Base-by-base conservation (phyloP, 768 basidiomycete genomes). In the Collybiopsis confluens region DNA sequence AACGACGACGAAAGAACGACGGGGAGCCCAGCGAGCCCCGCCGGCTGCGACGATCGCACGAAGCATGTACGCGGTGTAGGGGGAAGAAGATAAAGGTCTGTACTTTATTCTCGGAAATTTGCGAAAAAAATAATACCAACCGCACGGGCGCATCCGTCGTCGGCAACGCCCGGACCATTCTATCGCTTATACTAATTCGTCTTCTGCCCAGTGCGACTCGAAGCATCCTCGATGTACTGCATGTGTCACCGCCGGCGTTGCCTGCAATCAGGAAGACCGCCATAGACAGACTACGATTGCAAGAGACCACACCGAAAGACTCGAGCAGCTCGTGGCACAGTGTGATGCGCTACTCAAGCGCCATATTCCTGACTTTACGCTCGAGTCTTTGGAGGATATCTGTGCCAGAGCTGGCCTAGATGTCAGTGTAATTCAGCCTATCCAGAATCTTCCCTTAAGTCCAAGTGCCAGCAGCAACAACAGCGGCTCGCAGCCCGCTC, bases 31-130 rank as follows among this genome's bases (percentile, higher is more conserved):
- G 84, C 52, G 90, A 91, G 68, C 86, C 89, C 41, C 80, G 91
- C 63, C 81, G 90, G 52, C 79, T 93, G 63, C 78, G 91, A 62
- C 83, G 91, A 65, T 91, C 90, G 63, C 91, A 93, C 73, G 91
- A 93, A 73, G 90, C 91, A 58, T 93, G 91, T 76, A 86, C 91
- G 59, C 81, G 91, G 68, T 93, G 91, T 79, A 88, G 91, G 81
- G 87, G 85, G 76, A 92, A 93, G 83, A 93, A 93, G 87, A 93
- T 93, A 74, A 93, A 93, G 89, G 88, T 83, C 68, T 68, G 78
- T 58, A 48, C 4, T 4, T 27, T 35, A 47, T 35, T 35, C 23
- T 48, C 47, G 47, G 47, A 21, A 38, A 36, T 48, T 48, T 48
- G 47, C 47, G 47, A 48, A 48, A 26, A 35, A 33, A 33, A 48